phyloP scores from a whole-genome alignment of 495 filamentous ascomycete genomes.

The Platismatia glauca region DNA sequence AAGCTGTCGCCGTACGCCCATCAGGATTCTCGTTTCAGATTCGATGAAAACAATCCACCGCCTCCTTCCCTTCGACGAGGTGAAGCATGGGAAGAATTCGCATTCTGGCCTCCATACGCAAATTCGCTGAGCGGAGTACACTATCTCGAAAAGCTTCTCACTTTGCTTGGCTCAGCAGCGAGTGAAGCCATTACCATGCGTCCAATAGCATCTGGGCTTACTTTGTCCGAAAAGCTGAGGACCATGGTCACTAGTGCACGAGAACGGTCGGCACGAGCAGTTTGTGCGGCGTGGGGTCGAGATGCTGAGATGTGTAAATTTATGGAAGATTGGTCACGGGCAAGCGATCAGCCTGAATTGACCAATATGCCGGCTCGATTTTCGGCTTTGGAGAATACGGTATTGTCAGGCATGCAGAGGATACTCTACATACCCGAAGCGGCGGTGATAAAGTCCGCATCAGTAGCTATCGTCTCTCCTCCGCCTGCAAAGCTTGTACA shows the following conservation, averaged over 20 bases:
- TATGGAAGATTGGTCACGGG: conserved; percentile 84
- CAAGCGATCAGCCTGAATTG: conserved; percentile 65
- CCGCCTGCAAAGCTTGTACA: conserved; percentile 77
- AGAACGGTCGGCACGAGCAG: conserved; percentile 70
- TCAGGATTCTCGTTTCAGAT: conserved; percentile 62
- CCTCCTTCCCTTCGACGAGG: conserved; percentile 67
- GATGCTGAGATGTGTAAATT: conserved; percentile 84
- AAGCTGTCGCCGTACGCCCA: conserved; percentile 38
- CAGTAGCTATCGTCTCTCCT: conserved; percentile 66
- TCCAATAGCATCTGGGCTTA: conserved; percentile 49
- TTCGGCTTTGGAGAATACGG: conserved; percentile 63
- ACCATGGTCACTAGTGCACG: conserved; percentile 65
- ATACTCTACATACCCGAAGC: conserved; percentile 81
- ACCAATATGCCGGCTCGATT: conserved; percentile 87
- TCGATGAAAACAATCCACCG: conserved; percentile 67
- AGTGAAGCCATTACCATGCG: conserved; percentile 73
- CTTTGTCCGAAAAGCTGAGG: conserved; percentile 56
- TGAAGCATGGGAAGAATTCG: conserved; percentile 85
- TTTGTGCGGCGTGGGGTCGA: conserved; percentile 76
- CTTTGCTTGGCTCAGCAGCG: conserved; percentile 71
- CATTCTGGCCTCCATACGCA: conserved; percentile 90
- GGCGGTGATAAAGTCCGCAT: conserved; percentile 56
- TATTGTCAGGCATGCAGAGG: conserved; percentile 80
- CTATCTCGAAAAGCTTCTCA: conserved; percentile 73
- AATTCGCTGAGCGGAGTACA: conserved; percentile 83